Conservation (phyloP, 441 rosid genomes). For the Macaranga tanarius region DNA sequence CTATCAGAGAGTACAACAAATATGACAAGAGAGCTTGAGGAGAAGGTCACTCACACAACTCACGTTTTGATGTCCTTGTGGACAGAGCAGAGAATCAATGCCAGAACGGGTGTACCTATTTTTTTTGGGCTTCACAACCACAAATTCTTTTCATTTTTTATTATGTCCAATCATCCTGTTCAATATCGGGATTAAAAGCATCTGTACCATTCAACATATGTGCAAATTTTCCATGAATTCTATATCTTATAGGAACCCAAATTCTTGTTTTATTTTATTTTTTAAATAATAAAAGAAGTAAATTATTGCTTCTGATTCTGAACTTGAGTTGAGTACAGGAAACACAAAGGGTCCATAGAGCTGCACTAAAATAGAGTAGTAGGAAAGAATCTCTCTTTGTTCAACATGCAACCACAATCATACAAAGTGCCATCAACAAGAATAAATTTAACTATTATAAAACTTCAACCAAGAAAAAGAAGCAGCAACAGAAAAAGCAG, state of each 20-base stretch:
- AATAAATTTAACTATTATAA: background rate
- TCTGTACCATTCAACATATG: no score
- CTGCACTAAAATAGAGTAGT: background rate
- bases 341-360: background rate
- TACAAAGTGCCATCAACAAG: background rate
- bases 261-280: no score
- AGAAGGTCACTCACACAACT: constrained; percentile 5
- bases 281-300: no score
- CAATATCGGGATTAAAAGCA: no score
- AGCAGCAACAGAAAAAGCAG: background rate
- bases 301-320: no score
- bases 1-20: no score
- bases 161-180: background rate
- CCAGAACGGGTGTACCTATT: background rate
- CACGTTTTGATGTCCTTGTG: background rate
- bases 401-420: constrained; percentile 4
- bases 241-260: no score
- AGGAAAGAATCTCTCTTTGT: background rate
- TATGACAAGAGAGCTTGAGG: no score
- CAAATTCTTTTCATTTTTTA: background rate
- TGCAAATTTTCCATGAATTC: no score
- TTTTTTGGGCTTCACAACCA: background rate
- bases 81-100: background rate
- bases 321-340: background rate
- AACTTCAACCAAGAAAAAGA: background rate